These are phyloP conservation scores for Fraxinus floribunda DNA, from an alignment of 305 asterid species.

Conservation along the genomic window DNA sequence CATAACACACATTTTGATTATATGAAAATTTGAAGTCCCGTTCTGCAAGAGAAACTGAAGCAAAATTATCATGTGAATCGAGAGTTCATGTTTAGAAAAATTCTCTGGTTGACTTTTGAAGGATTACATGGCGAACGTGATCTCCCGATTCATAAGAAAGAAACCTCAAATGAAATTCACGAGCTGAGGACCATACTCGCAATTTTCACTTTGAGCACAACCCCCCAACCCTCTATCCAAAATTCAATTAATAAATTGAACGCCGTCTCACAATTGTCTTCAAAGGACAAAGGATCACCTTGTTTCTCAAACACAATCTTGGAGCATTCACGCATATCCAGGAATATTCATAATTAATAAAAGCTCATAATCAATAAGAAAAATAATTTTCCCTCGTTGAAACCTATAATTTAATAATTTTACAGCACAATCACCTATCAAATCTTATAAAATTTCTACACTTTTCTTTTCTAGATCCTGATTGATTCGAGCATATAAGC, in stretches of 20 bases:
- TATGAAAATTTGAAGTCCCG: constrained; percentile 30
- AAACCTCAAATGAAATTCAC: background rate
- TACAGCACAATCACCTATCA: constrained; percentile 7
- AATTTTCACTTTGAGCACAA: background rate
- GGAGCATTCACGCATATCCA: background rate
- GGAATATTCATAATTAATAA: background rate
- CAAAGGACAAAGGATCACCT: background rate
- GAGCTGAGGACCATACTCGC: background rate
- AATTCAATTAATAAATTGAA: background rate
- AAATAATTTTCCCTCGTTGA: background rate
- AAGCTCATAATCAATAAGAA: background rate
- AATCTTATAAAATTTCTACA: background rate
- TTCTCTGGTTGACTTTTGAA: background rate
- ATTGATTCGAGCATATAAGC: constrained; percentile 12
- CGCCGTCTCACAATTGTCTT: background rate
- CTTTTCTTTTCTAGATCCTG: constrained; percentile 25
- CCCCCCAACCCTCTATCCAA: background rate
- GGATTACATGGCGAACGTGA: background rate
- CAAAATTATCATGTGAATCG: background rate
- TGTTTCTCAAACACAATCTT: background rate
- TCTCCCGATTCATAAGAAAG: background rate
- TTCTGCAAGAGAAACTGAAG: constrained; percentile 1
- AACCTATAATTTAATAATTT: background rate
- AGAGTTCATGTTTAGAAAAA: background rate
- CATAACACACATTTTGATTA: constrained; percentile 45